A percentile compares a stretch with the other conserved stretches of the same genome.
Evolutionary conservation across 2,329 filamentous ascomycete species (phyloP).

Genomic region (Cercospora sojina): DNA sequence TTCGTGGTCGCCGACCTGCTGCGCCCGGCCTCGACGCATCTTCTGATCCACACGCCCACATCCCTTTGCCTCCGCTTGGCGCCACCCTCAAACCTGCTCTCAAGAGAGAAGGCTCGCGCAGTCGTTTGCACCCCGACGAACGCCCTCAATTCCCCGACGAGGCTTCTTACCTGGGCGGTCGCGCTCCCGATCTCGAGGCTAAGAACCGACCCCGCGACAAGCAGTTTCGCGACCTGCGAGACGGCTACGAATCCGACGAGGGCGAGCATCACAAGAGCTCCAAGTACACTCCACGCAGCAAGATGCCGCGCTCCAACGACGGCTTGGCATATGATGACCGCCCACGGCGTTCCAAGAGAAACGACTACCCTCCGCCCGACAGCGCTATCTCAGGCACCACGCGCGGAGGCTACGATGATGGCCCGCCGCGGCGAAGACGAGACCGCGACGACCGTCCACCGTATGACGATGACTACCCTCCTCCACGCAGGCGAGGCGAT

Average conservation of each 20-base stretch:
- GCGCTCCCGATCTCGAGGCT: slow-evolving; percentile 37
- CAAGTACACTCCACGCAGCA: slow-evolving; percentile 20
- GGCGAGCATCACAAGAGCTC: slow-evolving; percentile 34
- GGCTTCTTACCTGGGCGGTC: slow-evolving; percentile 35
- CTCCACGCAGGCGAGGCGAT: slow-evolving; percentile 30
- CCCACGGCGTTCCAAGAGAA: slow-evolving; percentile 11
- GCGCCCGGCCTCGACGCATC: slow-evolving; percentile 4
- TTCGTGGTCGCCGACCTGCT: slow-evolving; percentile 9
- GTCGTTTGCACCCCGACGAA: slow-evolving; percentile 32
- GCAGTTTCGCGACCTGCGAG: slow-evolving; percentile 37
- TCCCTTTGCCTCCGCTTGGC: slow-evolving; percentile 37
- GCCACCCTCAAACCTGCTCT: slow-evolving; percentile 34
- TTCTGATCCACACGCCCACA: slow-evolving; percentile 16
- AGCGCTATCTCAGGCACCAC: slow-evolving; percentile 16
- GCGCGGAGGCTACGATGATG: slow-evolving; percentile 24
- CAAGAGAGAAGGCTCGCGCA: slow-evolving; percentile 37
- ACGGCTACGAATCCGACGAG: slow-evolving; percentile 41
- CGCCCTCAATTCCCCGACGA: slow-evolving; percentile 38
- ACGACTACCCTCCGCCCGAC: slow-evolving; percentile 25
- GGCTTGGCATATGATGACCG: slow-evolving; percentile 9
- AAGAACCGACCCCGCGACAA: slow-evolving; percentile 35
- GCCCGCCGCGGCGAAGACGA: slow-evolving; percentile 21
- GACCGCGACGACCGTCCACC: slow-evolving; percentile 24
- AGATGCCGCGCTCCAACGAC: slow-evolving; percentile 15
- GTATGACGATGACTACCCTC: slow-evolving; percentile 30